Evolutionary conservation across 345 rosid species (phyloP).

Genomic region (Balakata baccata): DNA sequence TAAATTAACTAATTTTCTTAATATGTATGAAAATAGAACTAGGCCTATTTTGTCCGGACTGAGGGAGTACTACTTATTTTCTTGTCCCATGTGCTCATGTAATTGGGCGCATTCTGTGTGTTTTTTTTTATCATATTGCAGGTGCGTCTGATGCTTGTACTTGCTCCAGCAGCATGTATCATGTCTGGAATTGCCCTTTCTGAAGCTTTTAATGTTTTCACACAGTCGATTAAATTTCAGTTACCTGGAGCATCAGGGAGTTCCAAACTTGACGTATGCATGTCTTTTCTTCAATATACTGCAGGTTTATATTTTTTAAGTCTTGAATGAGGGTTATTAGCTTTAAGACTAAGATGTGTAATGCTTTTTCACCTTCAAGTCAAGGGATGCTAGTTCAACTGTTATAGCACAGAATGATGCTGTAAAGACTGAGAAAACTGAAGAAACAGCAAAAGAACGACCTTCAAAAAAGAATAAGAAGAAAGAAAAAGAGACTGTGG

Average conservation of each 20-base stretch:
- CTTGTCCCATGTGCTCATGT: neutral
- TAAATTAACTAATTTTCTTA: too few relatives aligned
- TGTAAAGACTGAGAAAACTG: constrained; percentile 46
- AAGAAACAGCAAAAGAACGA: constrained; percentile 51
- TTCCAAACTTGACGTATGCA: constrained; percentile 56
- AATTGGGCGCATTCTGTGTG: neutral
- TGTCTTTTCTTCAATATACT: constrained; percentile 18
- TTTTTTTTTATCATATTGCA: constrained; percentile 32
- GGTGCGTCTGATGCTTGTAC: constrained; percentile 99
- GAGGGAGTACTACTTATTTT: neutral
- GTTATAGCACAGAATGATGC: constrained; percentile 36
- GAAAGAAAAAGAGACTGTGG: constrained; percentile 59
- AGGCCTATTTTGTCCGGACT: too few relatives aligned
- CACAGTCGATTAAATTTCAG: constrained; percentile 89
- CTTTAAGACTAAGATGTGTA: constrained; percentile 19
- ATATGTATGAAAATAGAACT: too few relatives aligned
- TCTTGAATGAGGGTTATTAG: constrained; percentile 9
- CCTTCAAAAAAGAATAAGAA: constrained; percentile 62
- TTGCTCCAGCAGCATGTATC: constrained; percentile 99
- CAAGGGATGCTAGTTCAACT: constrained; percentile 52
- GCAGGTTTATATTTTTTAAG: constrained; percentile 12
- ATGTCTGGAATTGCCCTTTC: constrained; percentile 98
- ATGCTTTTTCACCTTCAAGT: constrained; percentile 48
- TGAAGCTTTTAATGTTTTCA: constrained; percentile 88
- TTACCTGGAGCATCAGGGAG: constrained; percentile 42